Conservation (phyloP, 2,329 filamentous ascomycete species). For the Trichothecium roseum region DNA sequence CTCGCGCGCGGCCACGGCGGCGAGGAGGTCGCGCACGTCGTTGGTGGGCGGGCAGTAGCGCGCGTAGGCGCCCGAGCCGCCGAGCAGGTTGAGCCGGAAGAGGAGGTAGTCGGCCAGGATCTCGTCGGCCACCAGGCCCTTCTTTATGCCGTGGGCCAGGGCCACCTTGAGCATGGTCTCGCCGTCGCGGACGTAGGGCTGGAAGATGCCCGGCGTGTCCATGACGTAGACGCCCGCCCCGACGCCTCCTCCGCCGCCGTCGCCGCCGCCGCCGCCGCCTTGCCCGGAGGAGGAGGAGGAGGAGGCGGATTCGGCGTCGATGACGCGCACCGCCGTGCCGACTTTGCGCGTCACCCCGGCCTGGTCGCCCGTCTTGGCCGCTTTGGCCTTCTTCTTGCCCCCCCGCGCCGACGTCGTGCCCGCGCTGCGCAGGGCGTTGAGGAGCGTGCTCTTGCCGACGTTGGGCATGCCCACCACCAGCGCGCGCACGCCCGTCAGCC, state of each 20-base stretch:
- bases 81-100: constrained; percentile 62
- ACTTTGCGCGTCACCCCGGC: constrained; percentile 87
- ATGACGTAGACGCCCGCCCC: constrained; percentile 67
- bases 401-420: no score
- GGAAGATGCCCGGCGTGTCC: constrained; percentile 91
- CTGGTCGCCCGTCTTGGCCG: constrained; percentile 71
- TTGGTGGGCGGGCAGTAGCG: constrained; percentile 66
- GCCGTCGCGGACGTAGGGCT: constrained; percentile 77
- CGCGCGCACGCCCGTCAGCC: constrained; percentile 71
- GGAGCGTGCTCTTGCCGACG: constrained; percentile 88
- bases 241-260: constrained; percentile 28
- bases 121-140: constrained; percentile 67
- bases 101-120: constrained; percentile 85
- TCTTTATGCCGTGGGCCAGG: constrained; percentile 82
- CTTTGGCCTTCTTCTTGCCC: constrained; percentile 44
- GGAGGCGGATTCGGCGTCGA: constrained; percentile 25
- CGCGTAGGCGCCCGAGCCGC: constrained; percentile 50
- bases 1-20: constrained; percentile 59
- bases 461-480: constrained; percentile 97
- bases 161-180: constrained; percentile 94
- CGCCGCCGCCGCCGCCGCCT: no score
- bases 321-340: constrained; percentile 70
- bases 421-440: constrained; percentile 69
- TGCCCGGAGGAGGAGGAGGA: no score
- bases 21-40: constrained; percentile 64